Conservation (phyloP, 2,329 filamentous ascomycete species). For the Alternaria viburni region DNA sequence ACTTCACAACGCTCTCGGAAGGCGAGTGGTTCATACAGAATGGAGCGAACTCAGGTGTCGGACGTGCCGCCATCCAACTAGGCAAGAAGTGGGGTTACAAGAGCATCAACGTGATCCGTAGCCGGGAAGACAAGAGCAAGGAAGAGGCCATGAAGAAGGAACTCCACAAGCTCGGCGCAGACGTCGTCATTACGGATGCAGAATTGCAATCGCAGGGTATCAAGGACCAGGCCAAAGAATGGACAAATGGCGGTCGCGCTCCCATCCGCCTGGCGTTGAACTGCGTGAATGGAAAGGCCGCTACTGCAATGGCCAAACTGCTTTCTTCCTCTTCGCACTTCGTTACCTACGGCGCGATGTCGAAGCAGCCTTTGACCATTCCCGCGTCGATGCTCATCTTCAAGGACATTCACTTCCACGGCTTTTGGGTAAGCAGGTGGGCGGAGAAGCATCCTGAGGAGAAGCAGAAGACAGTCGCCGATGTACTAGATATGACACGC, state of each 20-base stretch:
- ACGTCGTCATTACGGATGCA: slow-evolving; percentile 67
- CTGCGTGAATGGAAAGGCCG: slow-evolving; percentile 89
- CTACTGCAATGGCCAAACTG: slow-evolving; percentile 76
- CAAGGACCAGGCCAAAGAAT: slow-evolving; percentile 64
- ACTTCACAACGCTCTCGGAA: slow-evolving; percentile 71
- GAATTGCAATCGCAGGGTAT: slow-evolving; percentile 69
- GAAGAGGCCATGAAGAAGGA: slow-evolving; percentile 71
- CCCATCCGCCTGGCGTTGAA: slow-evolving; percentile 82
- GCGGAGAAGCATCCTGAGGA: slow-evolving; percentile 74
- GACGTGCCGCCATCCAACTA: slow-evolving; percentile 88
- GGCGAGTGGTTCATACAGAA: slow-evolving; percentile 98
- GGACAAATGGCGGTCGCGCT: slow-evolving; percentile 75
- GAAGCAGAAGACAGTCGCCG: slow-evolving; percentile 81
- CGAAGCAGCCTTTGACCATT: slow-evolving; percentile 80
- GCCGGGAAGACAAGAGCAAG: slow-evolving; percentile 72
- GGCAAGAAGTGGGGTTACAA: slow-evolving; percentile 84
- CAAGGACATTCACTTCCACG: slow-evolving; percentile 85
- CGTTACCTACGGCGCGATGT: slow-evolving; percentile 97
- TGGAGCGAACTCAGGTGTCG: slow-evolving; percentile 92
- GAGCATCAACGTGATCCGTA: slow-evolving; percentile 87
- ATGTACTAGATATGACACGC: slow-evolving; percentile 78
- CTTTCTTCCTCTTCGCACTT: slow-evolving; percentile 72
- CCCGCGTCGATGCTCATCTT: slow-evolving; percentile 91
- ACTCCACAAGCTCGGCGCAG: slow-evolving; percentile 66
- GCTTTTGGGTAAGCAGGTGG: slow-evolving; percentile 96